Base-by-base conservation (phyloP, 2,329 filamentous ascomycete species). In the Neoarthrinium moseri region DNA sequence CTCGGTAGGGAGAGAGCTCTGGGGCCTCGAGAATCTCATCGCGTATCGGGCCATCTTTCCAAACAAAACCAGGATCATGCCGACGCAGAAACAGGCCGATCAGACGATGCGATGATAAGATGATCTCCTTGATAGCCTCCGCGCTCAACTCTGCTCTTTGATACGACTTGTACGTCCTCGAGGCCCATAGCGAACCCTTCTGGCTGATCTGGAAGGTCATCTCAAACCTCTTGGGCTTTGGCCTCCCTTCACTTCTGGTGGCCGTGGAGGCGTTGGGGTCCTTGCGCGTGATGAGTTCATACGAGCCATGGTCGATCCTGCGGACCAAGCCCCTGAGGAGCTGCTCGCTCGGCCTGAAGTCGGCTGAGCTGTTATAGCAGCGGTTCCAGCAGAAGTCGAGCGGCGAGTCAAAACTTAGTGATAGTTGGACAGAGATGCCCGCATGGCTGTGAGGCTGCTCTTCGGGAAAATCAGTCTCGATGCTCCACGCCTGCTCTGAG, bases 201-300 rank as follows among this genome's bases (percentile, higher is more conserved):
- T 69, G 67, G 34, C 68, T 56, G 38, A 79, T 67, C 27, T 69
- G 67, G 52, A 75, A 75, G 24, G 63, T 68, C 47, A 80, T 66
- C 56, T 75, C 73, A 55, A 71, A 80, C 44, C 73, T 66, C 48
- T 73, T 57, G 3, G 71, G 63, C 50, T 78, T 79, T 29, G 58
- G 57, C 33, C 59, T 52, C 7, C 60, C 56, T 40, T 67, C 65
- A 33, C 61, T 59, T 50, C 55, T 59, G 48, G 56, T 67, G 51
- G 62, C 61, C 35, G 72, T 67, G 15, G 76, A 64, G 12, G 77
- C 77, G 23, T 56, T 59, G 13, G 71, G 69, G 56, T 80, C 77
- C 50, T 70, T 72, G 47, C 77, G 71, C 20, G 75, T 79, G 54
- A 80, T 72, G 46, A 80, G 65, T 57, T 80, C 77, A 32, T 71